Evolutionary conservation across 2,329 filamentous ascomycete species (phyloP).

Genomic region (Cryphonectria carpinicola): DNA sequence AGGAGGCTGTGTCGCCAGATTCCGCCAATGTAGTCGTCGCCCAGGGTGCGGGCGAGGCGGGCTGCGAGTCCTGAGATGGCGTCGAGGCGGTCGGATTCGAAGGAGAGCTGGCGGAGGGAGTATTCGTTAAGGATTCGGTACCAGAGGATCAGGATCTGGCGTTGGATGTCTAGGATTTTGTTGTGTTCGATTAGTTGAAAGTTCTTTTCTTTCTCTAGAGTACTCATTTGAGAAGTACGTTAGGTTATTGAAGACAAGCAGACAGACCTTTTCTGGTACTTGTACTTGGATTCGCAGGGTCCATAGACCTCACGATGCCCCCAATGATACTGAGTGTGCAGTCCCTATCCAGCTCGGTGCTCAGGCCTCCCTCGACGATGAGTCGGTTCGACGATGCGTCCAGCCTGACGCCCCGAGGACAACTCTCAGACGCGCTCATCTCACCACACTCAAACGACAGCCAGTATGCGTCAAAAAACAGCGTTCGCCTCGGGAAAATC

Average conservation of each 20-base stretch:
- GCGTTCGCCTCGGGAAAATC: conserved; percentile 12
- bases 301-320: background rate
- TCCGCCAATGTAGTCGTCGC: conserved; percentile 10
- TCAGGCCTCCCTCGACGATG: background rate
- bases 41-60: background rate
- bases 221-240: no score
- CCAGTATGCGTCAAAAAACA: conserved; percentile 16
- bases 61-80: conserved; percentile 17
- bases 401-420: background rate
- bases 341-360: conserved; percentile 13
- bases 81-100: conserved; percentile 15
- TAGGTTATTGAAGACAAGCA: background rate
- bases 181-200: background rate
- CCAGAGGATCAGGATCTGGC: conserved; percentile 9
- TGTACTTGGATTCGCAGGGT: background rate
- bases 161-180: background rate
- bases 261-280: background rate
- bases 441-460: conserved; percentile 16
- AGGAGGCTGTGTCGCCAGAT: conserved; percentile 6
- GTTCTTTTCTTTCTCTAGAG: no score
- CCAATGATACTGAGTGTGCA: conserved; percentile 14
- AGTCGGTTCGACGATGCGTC: conserved; percentile 4
- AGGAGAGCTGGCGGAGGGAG: conserved; percentile 13
- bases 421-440: conserved; percentile 13
- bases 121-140: conserved; percentile 15